A percentile compares a stretch with the other conserved stretches of the same genome.
Conservation (phyloP, 2,329 filamentous ascomycete species). For the Aspergillus sp. region DNA sequence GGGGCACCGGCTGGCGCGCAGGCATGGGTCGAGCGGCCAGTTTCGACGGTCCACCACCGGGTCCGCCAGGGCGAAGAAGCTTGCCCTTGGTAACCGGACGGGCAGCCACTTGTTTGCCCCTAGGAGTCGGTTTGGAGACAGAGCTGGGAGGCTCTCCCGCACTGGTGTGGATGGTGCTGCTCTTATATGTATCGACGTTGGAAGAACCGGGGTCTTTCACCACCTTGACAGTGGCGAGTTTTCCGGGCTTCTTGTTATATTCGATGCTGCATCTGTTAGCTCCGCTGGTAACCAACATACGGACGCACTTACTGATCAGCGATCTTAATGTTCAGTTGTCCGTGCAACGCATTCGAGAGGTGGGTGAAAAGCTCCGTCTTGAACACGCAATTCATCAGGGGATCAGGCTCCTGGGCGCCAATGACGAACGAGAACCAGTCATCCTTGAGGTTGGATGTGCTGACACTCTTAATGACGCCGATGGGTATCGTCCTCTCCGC, state of each 20-base stretch:
- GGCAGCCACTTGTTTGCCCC: constrained; percentile 78
- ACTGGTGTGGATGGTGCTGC: constrained; percentile 81
- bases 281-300: too few species aligned
- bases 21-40: constrained; percentile 47
- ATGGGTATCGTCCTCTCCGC: constrained; percentile 79
- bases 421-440: constrained; percentile 96
- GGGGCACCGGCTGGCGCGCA: constrained; percentile 35
- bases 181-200: constrained; percentile 86
- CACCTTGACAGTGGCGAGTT: constrained; percentile 83
- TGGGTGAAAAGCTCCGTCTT: constrained; percentile 98
- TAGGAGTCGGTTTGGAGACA: constrained; percentile 78
- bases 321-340: constrained; percentile 78
- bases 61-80: constrained; percentile 86
- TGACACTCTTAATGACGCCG: constrained; percentile 83
- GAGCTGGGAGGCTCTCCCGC: constrained; percentile 81
- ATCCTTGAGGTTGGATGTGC: constrained; percentile 76
- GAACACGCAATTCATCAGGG: constrained; percentile 87
- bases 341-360: constrained; percentile 74
- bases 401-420: constrained; percentile 85
- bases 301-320: constrained; percentile 56
- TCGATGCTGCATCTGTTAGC: constrained; percentile 59
- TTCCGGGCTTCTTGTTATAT: constrained; percentile 97
- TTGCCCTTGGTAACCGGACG: constrained; percentile 92
- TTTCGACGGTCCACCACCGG: constrained; percentile 75
- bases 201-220: constrained; percentile 77